Evolutionary conservation across 768 basidiomycete genomes (phyloP).

Genomic region (Rossbeevera mucosa): DNA sequence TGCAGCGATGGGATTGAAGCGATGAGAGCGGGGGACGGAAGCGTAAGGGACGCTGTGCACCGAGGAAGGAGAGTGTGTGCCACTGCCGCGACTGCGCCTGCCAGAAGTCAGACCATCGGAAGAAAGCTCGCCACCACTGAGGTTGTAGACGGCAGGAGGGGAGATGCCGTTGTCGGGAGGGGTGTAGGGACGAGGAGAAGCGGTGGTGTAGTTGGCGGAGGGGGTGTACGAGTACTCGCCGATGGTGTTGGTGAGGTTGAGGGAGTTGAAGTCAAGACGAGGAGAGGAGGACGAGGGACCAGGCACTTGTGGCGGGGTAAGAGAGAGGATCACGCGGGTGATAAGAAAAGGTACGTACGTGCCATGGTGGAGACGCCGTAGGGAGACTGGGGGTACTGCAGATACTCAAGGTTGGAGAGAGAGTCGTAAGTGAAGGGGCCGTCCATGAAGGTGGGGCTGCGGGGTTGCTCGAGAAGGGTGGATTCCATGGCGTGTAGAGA

Average conservation of each 20-base stretch:
- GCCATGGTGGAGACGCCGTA: slow-evolving; percentile 59
- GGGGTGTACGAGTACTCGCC: slow-evolving; percentile 58
- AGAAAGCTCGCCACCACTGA: slow-evolving; percentile 66
- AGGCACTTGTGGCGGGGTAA: slow-evolving; percentile 40
- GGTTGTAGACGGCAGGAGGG: slow-evolving; percentile 66
- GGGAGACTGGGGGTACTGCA: slow-evolving; percentile 64
- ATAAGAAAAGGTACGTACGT: slow-evolving; percentile 41
- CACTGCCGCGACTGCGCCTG: slow-evolving; percentile 67
- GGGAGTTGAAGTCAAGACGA: slow-evolving; percentile 57
- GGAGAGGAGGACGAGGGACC: slow-evolving; percentile 49
- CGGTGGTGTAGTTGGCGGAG: slow-evolving; percentile 48
- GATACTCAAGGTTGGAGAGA: slow-evolving; percentile 49
- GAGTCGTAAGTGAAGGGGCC: slow-evolving; percentile 44
- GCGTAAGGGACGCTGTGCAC: slow-evolving; percentile 50
- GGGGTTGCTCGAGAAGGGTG: slow-evolving; percentile 47
- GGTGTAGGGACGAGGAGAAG: slow-evolving; percentile 62
- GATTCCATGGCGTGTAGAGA: slow-evolving; percentile 40
- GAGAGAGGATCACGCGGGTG: not conserved
- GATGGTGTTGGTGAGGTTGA: slow-evolving; percentile 54
- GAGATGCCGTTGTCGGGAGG: slow-evolving; percentile 64
- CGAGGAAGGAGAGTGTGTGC: slow-evolving; percentile 49
- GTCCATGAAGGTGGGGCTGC: slow-evolving; percentile 50
- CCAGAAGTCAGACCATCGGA: slow-evolving; percentile 67
- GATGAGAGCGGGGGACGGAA: slow-evolving; percentile 67
- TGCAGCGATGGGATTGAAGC: slow-evolving; percentile 68